A percentile compares a stretch with the other conserved stretches of the same genome.
These are phyloP conservation scores for Nephelium lappaceum DNA, from an alignment of 345 rosid species.

Conservation along the genomic window DNA sequence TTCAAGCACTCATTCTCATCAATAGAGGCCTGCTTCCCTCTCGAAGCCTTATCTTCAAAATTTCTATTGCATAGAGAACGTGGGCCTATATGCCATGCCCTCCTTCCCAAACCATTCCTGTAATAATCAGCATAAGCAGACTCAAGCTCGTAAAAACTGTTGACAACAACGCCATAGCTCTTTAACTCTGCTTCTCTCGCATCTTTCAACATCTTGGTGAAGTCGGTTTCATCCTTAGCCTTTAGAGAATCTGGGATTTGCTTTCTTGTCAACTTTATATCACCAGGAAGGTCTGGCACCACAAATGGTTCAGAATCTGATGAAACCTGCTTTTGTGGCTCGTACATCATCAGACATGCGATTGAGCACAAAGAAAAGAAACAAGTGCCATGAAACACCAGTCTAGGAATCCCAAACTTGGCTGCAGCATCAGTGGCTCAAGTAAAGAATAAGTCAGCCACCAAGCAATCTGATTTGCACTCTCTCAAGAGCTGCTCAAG, in stretches of 20 bases:
- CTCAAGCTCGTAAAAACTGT: slow-evolving; percentile 81
- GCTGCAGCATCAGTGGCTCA: slow-evolving; percentile 57
- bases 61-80: slow-evolving; percentile 37
- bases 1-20: slow-evolving; percentile 38
- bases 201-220: slow-evolving; percentile 23
- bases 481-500: slow-evolving; percentile 44
- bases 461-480: slow-evolving; percentile 47
- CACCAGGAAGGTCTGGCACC: slow-evolving; percentile 54
- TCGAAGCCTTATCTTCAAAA: slow-evolving; percentile 31
- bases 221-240: slow-evolving; percentile 5
- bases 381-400: slow-evolving; percentile 54
- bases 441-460: slow-evolving; percentile 62
- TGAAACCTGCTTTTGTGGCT: slow-evolving; percentile 40
- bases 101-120: slow-evolving; percentile 39
- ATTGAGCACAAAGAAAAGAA: slow-evolving; percentile 41
- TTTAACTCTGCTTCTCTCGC: slow-evolving; percentile 40
- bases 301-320: slow-evolving; percentile 50
- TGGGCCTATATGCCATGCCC: slow-evolving; percentile 69
- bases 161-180: slow-evolving; percentile 66
- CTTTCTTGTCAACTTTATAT: slow-evolving; percentile 40
- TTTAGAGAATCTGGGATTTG: slow-evolving; percentile 27
- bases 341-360: slow-evolving; percentile 32
- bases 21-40: slow-evolving; percentile 36
- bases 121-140: slow-evolving; percentile 48
- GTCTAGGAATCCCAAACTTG: slow-evolving; percentile 53